phyloP scores from a whole-genome alignment of 1,284 basidiomycete species.

The Rhodotorula sp. region DNA sequence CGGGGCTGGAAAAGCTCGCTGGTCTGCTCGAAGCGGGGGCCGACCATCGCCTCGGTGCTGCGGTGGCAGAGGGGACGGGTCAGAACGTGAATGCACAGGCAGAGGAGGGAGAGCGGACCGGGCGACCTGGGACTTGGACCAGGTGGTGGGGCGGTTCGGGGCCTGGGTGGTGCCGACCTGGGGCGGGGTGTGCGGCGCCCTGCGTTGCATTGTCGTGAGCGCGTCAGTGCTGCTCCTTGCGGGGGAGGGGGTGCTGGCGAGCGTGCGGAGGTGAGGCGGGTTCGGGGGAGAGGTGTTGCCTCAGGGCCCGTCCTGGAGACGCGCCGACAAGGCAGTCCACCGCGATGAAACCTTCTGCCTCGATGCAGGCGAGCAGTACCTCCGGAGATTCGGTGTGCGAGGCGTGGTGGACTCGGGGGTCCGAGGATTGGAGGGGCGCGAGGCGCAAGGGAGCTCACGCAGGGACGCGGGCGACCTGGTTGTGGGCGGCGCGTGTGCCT shows the following conservation, averaged over 20 bases:
- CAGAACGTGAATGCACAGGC: background rate
- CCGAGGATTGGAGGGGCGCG: background rate
- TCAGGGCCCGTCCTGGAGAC: too few species aligned
- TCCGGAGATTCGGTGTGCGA: too few species aligned
- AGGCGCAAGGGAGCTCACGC: conserved; percentile 13
- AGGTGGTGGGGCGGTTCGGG: conserved; percentile 36
- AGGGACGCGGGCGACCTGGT: conserved; percentile 20
- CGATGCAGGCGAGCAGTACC: too few species aligned
- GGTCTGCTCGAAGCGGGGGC: conserved; percentile 90
- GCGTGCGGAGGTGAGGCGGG: background rate
- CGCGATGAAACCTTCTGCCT: too few species aligned
- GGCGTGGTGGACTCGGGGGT: too few species aligned
- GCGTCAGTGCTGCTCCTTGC: background rate
- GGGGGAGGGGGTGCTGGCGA: background rate
- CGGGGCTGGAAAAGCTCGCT: conserved; percentile 81
- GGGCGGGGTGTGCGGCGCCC: conserved; percentile 40
- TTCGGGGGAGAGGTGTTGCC: too few species aligned
- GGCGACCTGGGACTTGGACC: conserved; percentile 28
- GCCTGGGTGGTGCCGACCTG: conserved; percentile 26
- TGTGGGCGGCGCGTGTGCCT: conserved; percentile 23
- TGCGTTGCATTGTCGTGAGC: background rate
- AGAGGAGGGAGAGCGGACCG: conserved; percentile 16
- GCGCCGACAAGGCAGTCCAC: too few species aligned
- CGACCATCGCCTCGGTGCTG: conserved; percentile 53
- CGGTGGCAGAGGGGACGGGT: background rate